Percentiles rank a stretch among this genome's conserved stretches.
Conservation (phyloP, 495 filamentous ascomycete genomes). For the Xylaria nigripes region DNA sequence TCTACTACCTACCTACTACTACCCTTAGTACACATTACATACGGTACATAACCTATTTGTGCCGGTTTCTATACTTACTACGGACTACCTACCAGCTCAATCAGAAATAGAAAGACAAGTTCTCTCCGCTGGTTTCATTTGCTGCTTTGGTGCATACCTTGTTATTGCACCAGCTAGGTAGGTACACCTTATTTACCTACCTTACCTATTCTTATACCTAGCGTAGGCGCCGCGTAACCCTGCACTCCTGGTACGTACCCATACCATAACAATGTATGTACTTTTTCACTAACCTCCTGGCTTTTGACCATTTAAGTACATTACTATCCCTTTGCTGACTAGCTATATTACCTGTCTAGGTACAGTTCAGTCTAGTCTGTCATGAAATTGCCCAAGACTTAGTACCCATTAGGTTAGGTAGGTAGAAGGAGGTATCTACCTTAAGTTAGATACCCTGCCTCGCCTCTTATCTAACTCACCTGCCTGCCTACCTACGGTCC, state of each 20-base stretch:
- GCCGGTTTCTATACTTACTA: neutral
- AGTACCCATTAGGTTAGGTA: no score
- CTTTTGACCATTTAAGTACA: neutral
- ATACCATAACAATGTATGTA: neutral
- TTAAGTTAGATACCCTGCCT: no score
- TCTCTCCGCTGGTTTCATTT: neutral
- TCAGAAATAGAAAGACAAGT: neutral
- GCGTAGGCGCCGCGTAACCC: conserved; percentile 24
- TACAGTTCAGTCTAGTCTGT: neutral
- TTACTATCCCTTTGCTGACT: neutral
- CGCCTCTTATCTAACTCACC: no score
- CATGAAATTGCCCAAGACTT: neutral
- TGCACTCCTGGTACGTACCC: neutral
- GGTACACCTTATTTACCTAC: conserved; percentile 15
- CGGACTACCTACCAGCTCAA: neutral
- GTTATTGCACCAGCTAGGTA: conserved; percentile 9
- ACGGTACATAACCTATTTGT: neutral
- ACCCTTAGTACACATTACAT: neutral
- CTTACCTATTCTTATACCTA: conserved; percentile 12
- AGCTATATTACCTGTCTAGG: neutral
- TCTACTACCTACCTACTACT: no score
- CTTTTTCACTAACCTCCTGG: neutral
- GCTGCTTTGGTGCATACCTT: conserved; percentile 13
- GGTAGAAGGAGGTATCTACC: no score
- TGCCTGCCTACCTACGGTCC: no score